A percentile compares a stretch with the other conserved stretches of the same genome.
Conservation (phyloP, 805 yeast species). For the Isabelozyma rhagii region DNA sequence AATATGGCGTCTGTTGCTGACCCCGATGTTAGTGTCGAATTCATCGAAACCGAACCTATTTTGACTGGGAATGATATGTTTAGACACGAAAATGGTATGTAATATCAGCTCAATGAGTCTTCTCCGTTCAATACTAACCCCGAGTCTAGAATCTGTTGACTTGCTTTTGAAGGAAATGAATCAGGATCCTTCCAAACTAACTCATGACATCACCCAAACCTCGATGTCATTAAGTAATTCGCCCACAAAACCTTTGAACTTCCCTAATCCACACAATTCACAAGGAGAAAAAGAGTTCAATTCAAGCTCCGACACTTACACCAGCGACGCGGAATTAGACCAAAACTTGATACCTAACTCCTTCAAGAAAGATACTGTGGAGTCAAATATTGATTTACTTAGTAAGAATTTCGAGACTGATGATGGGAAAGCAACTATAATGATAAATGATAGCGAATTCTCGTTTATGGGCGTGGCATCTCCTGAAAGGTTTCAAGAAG, state of each 20-base stretch:
- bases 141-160: conserved; percentile 25
- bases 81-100: conserved; percentile 27
- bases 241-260: conserved; percentile 33
- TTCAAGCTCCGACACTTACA: conserved; percentile 41
- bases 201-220: background rate
- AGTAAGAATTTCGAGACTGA: conserved; percentile 6
- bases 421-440: background rate
- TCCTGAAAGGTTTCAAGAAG: conserved; percentile 8
- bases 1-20: background rate
- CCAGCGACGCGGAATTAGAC: conserved; percentile 22
- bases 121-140: conserved; percentile 12
- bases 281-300: conserved; percentile 23
- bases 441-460: conserved; percentile 20
- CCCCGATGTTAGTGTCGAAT: background rate
- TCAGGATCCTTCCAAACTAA: conserved; percentile 6
- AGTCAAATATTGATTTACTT: background rate
- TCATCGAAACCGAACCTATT: background rate
- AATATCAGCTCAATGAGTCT: background rate
- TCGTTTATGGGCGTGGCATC: conserved; percentile 11
- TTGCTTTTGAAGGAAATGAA: conserved; percentile 25
- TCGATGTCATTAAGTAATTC: conserved; percentile 16
- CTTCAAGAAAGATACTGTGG: background rate
- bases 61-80: conserved; percentile 14
- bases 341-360: background rate
- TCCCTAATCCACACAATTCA: conserved; percentile 11